Evolutionary conservation across 805 yeast species (phyloP), one percentile per base, ranked within the genome.

Genomic region (Hanseniaspora taiwanica): DNA sequence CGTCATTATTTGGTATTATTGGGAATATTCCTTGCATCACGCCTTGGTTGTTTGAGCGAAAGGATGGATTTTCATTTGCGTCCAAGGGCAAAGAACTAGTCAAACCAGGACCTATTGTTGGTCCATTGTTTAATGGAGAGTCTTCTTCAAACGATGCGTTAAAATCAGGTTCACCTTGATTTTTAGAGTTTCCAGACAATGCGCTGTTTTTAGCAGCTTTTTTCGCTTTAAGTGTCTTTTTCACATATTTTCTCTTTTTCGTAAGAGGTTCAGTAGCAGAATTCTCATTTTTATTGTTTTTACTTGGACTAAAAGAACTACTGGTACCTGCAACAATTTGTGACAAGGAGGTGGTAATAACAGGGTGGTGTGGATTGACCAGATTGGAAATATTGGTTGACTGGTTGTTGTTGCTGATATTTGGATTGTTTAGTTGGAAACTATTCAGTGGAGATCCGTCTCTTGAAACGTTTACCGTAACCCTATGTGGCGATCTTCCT

Each of bases 401-500:
- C 21, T 48, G 47, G 33, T 47, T 35, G 12, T 47, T 50, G 13
- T 49, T 45, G 23, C 46, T 46, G 17, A 39, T 44, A 24, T 46
- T 43, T 3, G 54, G 40, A 23, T 49, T 42, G 27, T 50, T 53
- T 10, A 46, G 45, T 35, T 50, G 40, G 12, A 52, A 46, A 6
- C 45, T 43, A 37, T 50, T 44, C 27, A 53, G 37, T 3, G 56
- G 53, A 6, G 54, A 47, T 38, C 52, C 48, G 40, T 49, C 60
- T 37, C 60, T 48, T 6, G 60, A 56, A 20, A 56, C 54, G 36
- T 56, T 56, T 37, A 56, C 43, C 14, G 58, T 56, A 3, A 56
- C 60, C 37, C 55, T 56, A 40, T 56, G 56, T 5, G 60, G 57
- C 3, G 57, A 54, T 37, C 55, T 54, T 16, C 55, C 44, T 35